phyloP scores from a whole-genome alignment of 306 rosid genomes.

The Dryas alaskensis region DNA sequence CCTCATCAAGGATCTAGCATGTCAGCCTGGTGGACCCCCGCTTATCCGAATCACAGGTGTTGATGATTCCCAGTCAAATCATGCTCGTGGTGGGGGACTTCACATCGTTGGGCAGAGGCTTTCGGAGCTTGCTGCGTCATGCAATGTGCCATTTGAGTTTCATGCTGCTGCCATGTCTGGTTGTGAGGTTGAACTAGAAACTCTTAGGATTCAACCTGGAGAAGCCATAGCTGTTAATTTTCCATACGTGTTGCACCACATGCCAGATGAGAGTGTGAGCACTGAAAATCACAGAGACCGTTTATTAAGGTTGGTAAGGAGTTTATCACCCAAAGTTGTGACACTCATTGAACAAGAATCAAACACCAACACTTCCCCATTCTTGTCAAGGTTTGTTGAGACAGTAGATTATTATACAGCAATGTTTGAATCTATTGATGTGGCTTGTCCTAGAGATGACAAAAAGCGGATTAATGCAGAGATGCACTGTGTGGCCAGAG shows the following conservation, averaged over 20 bases:
- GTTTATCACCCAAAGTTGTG: slow-evolving; percentile 76
- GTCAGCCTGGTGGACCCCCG: slow-evolving; percentile 60
- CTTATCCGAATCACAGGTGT: slow-evolving; percentile 66
- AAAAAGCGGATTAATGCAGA: slow-evolving; percentile 71
- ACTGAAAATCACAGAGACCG: slow-evolving; percentile 79
- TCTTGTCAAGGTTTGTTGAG: slow-evolving; percentile 64
- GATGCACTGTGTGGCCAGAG: slow-evolving; percentile 87
- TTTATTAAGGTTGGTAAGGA: slow-evolving; percentile 66
- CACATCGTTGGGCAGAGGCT: slow-evolving; percentile 56
- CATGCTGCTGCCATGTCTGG: slow-evolving; percentile 75
- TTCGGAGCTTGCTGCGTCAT: slow-evolving; percentile 36
- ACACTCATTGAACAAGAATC: slow-evolving; percentile 91
- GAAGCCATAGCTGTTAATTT: slow-evolving; percentile 81
- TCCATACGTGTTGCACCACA: slow-evolving; percentile 81
- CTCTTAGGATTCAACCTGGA: slow-evolving; percentile 45
- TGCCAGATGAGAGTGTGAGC: slow-evolving; percentile 99
- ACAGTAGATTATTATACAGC: slow-evolving; percentile 65
- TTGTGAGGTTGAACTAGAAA: slow-evolving; percentile 46
- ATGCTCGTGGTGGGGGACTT: slow-evolving; percentile 96
- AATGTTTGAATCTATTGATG: slow-evolving; percentile 86
- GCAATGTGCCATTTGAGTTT: slow-evolving; percentile 70
- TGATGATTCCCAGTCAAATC: slow-evolving; percentile 77
- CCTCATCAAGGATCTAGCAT: slow-evolving; percentile 58
- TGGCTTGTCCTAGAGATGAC: slow-evolving; percentile 46
- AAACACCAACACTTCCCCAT: slow-evolving; percentile 93